A percentile compares a stretch with the other conserved stretches of the same genome.
Conservation (phyloP, 225 moss, liverwort and hornwort species). For the Thuidium tamariscinum region DNA sequence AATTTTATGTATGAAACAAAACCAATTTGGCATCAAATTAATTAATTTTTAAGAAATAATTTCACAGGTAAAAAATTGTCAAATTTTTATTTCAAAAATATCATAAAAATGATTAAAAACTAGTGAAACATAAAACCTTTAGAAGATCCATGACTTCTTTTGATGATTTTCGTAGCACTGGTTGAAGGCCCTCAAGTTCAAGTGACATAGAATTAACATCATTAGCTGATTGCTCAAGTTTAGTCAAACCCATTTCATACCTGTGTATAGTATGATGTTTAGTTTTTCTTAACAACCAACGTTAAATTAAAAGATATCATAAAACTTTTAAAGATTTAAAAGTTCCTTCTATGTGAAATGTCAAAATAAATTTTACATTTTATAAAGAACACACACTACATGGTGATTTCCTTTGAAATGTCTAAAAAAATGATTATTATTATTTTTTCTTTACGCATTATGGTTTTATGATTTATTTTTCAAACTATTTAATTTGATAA, state of each 20-base stretch:
- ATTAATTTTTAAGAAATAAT: too few relatives aligned
- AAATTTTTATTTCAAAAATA: too few relatives aligned
- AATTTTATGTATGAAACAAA: neutral
- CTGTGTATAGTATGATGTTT: neutral
- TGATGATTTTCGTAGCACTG: slow-evolving; percentile 56
- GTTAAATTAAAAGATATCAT: neutral
- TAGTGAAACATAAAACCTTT: neutral
- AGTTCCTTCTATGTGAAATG: fast-evolving
- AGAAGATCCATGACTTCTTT: slow-evolving; percentile 87
- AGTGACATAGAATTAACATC: slow-evolving; percentile 79
- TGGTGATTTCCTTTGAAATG: too few relatives aligned
- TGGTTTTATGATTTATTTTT: neutral
- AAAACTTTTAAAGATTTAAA: neutral
- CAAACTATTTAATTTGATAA: too few relatives aligned
- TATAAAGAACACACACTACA: too few relatives aligned
- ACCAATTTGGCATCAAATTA: fast-evolving
- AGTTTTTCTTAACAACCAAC: too few relatives aligned
- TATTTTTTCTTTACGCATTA: neutral
- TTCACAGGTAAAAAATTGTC: neutral
- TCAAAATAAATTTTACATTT: neutral
- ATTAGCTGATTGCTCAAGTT: slow-evolving; percentile 73
- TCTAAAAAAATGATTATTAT: too few relatives aligned
- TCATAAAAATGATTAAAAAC: too few relatives aligned
- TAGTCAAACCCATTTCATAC: slow-evolving; percentile 72
- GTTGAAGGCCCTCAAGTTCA: slow-evolving; percentile 74